These are phyloP conservation scores for Irpex rosettiformis DNA, from an alignment of 1,284 basidiomycete species.

Conservation along the genomic window DNA sequence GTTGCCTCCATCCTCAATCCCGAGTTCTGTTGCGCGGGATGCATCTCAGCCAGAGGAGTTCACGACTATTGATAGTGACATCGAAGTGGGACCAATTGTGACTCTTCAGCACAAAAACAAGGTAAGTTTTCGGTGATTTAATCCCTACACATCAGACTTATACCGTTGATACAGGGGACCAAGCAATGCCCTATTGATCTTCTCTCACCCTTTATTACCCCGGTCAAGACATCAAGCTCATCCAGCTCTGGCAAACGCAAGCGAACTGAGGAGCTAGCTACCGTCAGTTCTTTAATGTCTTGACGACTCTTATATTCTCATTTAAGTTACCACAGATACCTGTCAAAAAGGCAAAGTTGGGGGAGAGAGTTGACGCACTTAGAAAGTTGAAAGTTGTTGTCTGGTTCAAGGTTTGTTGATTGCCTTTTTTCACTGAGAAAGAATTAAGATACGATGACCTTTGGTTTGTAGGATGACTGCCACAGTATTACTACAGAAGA, in stretches of 20 bases:
- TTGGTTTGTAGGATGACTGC: not conserved
- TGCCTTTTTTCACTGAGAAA: not conserved
- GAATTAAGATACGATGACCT: not conserved
- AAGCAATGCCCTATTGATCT: not conserved
- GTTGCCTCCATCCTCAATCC: not conserved
- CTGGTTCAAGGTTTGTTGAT: not conserved
- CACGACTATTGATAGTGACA: not conserved
- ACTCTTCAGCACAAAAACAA: not conserved
- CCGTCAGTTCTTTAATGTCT: not conserved
- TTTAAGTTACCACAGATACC: not conserved
- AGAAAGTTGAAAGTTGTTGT: not conserved
- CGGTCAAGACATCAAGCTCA: not conserved
- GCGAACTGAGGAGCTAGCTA: not conserved
- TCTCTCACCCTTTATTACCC: not conserved
- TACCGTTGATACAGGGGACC: not conserved
- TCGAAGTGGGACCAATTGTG: not conserved
- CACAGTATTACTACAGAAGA: not conserved
- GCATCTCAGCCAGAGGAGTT: no score
- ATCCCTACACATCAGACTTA: not conserved
- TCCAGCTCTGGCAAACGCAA: not conserved
- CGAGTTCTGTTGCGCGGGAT: not conserved
- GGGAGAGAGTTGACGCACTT: not conserved
- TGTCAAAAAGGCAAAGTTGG: not conserved
- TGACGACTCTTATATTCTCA: not conserved
- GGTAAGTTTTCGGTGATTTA: not conserved